Conservation (phyloP, 257 asterid genomes). For the Datura wrightii region DNA sequence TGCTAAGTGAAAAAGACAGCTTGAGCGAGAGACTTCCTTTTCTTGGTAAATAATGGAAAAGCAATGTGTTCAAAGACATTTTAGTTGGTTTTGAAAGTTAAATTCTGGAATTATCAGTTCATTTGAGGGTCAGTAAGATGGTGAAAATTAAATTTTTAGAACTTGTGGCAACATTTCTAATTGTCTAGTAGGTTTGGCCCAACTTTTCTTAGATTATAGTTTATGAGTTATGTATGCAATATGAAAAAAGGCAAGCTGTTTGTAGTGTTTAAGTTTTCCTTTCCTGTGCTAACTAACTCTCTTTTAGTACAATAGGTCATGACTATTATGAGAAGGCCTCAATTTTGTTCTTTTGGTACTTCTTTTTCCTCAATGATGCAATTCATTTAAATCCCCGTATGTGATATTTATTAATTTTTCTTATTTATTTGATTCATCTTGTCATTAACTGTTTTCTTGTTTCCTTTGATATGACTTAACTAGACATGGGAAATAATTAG, state of each 20-base stretch:
- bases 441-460: neutral
- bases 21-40: neutral
- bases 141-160: neutral
- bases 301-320: neutral
- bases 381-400: neutral
- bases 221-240: neutral
- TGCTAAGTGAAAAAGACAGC: neutral
- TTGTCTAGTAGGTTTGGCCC: neutral
- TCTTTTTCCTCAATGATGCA: neutral
- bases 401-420: neutral
- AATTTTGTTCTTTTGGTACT: neutral
- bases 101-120: constrained; percentile 7
- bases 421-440: neutral
- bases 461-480: neutral
- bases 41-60: neutral
- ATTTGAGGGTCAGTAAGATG: neutral
- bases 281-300: neutral
- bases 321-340: neutral
- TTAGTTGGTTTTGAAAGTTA: neutral
- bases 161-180: neutral
- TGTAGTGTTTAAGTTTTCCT: neutral
- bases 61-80: neutral
- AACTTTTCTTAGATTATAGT: neutral
- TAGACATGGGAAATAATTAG: neutral
- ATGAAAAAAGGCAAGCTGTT: neutral